These are phyloP conservation scores for Leishmania mexicana DNA, from an alignment of 208 protist genomes.

Conservation along the genomic window DNA sequence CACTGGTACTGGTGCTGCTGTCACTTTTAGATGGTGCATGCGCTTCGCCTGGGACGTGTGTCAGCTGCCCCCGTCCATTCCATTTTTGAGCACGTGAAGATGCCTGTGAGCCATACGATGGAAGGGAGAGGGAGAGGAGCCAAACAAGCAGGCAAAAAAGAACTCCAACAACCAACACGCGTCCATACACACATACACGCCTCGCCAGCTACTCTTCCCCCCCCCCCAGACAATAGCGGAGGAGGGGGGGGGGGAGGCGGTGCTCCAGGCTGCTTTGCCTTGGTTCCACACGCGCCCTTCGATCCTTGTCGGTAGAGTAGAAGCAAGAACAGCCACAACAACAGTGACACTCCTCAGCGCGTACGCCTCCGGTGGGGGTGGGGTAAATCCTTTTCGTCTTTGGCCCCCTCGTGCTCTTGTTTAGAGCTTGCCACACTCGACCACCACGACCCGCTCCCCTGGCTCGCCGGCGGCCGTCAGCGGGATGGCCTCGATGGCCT, in stretches of 20 bases:
- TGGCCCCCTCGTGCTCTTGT: not conserved
- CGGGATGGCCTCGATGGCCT: conserved; percentile 73
- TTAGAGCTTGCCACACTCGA: conserved; percentile 66
- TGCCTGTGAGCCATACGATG: not conserved
- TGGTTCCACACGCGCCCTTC: not conserved
- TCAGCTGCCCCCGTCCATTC: not conserved
- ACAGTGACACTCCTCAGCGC: not conserved
- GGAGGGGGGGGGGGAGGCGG: not conserved
- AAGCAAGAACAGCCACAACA: not conserved
- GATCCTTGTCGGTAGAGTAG: no score
- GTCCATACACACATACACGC: not conserved
- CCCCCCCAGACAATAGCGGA: not conserved
- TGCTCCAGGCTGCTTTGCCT: not conserved
- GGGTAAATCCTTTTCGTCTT: not conserved
- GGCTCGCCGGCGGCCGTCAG: conserved; percentile 49
- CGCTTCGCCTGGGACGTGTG: not conserved
- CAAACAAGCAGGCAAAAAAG: not conserved
- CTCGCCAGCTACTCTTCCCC: not conserved
- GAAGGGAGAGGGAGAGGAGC: not conserved
- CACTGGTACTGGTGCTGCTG: not conserved
- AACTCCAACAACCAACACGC: not conserved
- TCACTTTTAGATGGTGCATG: not conserved
- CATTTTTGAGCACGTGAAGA: not conserved
- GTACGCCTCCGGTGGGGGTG: not conserved
- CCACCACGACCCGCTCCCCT: conserved; percentile 44